Evolutionary conservation across 805 yeast genomes (phyloP).

Genomic region (Zygosaccharomyces pseudorouxii): DNA sequence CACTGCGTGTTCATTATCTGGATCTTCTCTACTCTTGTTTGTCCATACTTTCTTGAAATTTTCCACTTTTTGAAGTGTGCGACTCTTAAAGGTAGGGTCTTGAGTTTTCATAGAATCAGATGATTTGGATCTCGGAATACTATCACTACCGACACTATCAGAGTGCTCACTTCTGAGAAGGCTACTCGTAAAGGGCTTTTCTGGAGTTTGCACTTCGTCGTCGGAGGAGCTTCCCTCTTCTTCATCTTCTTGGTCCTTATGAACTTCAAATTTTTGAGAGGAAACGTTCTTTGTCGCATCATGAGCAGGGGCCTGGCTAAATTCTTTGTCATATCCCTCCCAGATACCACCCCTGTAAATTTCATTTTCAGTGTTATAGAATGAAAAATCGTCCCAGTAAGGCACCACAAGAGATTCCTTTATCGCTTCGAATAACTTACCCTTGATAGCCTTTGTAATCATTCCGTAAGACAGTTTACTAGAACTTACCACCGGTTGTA

Average conservation of each 20-base stretch:
- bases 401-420: conserved; percentile 80
- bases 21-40: conserved; percentile 25
- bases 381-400: conserved; percentile 80
- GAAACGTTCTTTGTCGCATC: conserved; percentile 9
- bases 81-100: conserved; percentile 13
- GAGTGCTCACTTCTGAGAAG: neutral
- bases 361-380: conserved; percentile 60
- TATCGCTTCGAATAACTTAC: conserved; percentile 71
- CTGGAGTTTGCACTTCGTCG: neutral
- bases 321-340: conserved; percentile 39
- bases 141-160: conserved; percentile 1
- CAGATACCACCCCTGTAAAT: conserved; percentile 91
- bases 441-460: conserved; percentile 75
- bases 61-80: conserved; percentile 20
- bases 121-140: conserved; percentile 1
- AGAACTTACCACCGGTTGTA: conserved; percentile 90
- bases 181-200: neutral
- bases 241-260: neutral
- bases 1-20: conserved; percentile 21
- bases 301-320: neutral
- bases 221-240: conserved; percentile 1
- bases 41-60: conserved; percentile 18
- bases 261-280: conserved; percentile 4
- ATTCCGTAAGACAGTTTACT: conserved; percentile 72
- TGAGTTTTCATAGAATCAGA: conserved; percentile 3